A percentile compares a stretch with the other conserved stretches of the same genome.
These are phyloP conservation scores for Thelephora terrestris DNA, from an alignment of 1,284 basidiomycete species.

Conservation along the genomic window DNA sequence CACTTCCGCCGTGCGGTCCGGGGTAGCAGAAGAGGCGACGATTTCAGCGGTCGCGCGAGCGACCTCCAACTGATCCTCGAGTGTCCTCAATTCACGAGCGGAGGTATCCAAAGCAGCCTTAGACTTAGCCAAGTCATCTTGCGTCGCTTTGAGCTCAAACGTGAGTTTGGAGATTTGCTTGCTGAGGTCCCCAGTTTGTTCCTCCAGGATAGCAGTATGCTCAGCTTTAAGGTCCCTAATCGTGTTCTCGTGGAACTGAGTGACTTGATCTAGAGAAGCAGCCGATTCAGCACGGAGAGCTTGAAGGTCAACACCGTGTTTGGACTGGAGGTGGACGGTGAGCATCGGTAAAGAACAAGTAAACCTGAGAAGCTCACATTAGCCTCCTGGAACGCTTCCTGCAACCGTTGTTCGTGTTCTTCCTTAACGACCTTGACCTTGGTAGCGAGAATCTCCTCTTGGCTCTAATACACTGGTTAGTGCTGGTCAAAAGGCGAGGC, in stretches of 20 bases:
- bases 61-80: conserved; percentile 55
- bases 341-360: conserved; percentile 2
- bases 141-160: conserved; percentile 70
- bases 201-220: conserved; percentile 46
- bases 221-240: conserved; percentile 53
- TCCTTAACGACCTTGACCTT: conserved; percentile 58
- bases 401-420: conserved; percentile 54
- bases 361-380: conserved; percentile 39
- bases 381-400: conserved; percentile 65
- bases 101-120: conserved; percentile 46
- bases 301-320: conserved; percentile 67
- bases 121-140: conserved; percentile 69
- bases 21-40: conserved; percentile 23
- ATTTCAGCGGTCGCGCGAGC: conserved; percentile 30
- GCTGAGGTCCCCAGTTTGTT: conserved; percentile 45
- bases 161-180: conserved; percentile 53
- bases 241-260: conserved; percentile 45
- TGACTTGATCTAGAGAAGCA: conserved; percentile 58
- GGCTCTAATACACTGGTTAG: conserved; percentile 31
- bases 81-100: conserved; percentile 40
- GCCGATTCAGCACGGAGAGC: conserved; percentile 56
- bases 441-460: conserved; percentile 57
- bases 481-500: not conserved
- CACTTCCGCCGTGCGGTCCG: conserved; percentile 39
- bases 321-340: conserved; percentile 31